A percentile compares a stretch with the other conserved stretches of the same genome.
Evolutionary conservation across 345 rosid species (phyloP).

Genomic region (Hibiscus mutabilis): DNA sequence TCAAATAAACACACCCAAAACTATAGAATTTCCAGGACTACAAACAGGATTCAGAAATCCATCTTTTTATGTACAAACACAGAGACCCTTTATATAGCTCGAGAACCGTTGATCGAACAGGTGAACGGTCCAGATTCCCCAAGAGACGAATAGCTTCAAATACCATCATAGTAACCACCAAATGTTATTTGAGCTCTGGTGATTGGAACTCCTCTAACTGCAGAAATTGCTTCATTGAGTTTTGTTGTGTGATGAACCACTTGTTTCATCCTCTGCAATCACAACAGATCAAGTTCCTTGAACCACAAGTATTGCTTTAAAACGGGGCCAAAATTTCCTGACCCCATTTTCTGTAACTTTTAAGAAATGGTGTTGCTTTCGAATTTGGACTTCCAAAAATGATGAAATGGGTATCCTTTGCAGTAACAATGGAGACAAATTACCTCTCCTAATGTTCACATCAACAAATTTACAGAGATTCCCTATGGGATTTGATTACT

Average conservation of each 20-base stretch:
- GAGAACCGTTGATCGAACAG: not conserved
- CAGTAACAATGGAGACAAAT: not conserved
- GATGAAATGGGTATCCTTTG: not conserved
- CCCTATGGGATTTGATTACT: constrained; percentile 28
- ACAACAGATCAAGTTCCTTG: not conserved
- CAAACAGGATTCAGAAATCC: constrained; percentile 17
- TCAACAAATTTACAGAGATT: constrained; percentile 3
- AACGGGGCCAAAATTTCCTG: not conserved
- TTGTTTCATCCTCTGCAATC: constrained; percentile 61
- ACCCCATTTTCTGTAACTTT: not conserved
- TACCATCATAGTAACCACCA: constrained; percentile 65
- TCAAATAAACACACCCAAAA: not conserved
- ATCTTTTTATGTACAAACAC: constrained; percentile 3
- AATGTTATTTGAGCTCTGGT: constrained; percentile 63
- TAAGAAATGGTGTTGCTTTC: not conserved
- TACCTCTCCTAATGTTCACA: not conserved
- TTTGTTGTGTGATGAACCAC: constrained; percentile 57
- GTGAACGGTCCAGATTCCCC: not conserved
- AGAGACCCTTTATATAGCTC: not conserved
- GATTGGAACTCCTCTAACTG: constrained; percentile 59
- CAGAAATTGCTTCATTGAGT: constrained; percentile 61
- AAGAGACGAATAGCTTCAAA: constrained; percentile 25
- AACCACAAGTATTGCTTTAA: not conserved
- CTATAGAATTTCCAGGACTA: constrained; percentile 2
- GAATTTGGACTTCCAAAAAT: not conserved